Percentiles rank a stretch among this genome's conserved stretches.
Conservation (phyloP, 2,329 filamentous ascomycete species). For the Ambrosiella beaveri region DNA sequence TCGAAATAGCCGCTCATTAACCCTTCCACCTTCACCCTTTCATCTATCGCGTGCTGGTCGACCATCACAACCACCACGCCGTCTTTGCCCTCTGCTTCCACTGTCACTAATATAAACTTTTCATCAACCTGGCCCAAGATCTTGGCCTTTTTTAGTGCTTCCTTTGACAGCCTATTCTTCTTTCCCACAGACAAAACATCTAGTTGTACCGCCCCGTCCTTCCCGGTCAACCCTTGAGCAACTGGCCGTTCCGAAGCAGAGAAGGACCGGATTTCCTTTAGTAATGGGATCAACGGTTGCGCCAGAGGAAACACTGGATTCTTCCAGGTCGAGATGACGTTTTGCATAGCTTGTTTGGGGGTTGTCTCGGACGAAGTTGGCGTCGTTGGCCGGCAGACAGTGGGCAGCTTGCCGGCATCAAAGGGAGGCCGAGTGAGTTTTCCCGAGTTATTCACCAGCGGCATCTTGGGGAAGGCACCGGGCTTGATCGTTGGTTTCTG, state of each 20-base stretch:
- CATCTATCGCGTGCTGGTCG: slow-evolving; percentile 91
- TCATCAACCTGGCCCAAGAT: slow-evolving; percentile 71
- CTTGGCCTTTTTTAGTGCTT: slow-evolving; percentile 38
- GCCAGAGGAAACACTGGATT: slow-evolving; percentile 54
- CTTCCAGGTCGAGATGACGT: slow-evolving; percentile 47
- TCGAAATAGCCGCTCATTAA: slow-evolving; percentile 42
- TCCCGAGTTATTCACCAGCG: slow-evolving; percentile 8
- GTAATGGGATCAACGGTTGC: slow-evolving; percentile 28
- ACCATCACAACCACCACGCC: slow-evolving; percentile 51
- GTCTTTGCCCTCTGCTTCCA: slow-evolving; percentile 26
- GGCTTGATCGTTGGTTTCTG: background rate
- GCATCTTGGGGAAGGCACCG: slow-evolving; percentile 1
- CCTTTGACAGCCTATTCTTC: slow-evolving; percentile 39
- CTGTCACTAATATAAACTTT: slow-evolving; percentile 58
- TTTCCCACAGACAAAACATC: background rate
- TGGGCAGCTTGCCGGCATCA: background rate
- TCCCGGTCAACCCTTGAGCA: background rate
- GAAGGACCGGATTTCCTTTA: slow-evolving; percentile 14
- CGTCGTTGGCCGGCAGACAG: background rate
- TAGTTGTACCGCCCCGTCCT: slow-evolving; percentile 15
- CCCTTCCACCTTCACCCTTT: slow-evolving; percentile 62
- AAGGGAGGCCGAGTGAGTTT: slow-evolving; percentile 13
- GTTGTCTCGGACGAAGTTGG: background rate
- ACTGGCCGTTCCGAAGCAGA: slow-evolving; percentile 8
- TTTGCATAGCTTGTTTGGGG: slow-evolving; percentile 37